Conservation (phyloP, 805 yeast species). For the Pichia manshurica region DNA sequence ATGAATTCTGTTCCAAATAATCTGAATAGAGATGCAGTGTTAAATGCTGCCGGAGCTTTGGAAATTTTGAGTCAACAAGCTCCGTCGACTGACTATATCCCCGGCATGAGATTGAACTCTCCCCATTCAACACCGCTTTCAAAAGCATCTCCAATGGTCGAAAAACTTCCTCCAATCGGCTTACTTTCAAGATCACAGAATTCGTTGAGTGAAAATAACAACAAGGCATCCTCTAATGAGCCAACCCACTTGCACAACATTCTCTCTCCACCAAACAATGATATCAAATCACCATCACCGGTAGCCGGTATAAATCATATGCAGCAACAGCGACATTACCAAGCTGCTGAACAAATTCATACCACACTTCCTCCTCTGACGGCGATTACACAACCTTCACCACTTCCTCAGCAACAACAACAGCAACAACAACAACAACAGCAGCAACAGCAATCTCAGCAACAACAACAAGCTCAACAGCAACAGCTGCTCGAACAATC, state of each 20-base stretch:
- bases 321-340: background rate
- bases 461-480: constrained; percentile 10
- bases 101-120: constrained; percentile 30
- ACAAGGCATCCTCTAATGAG: constrained; percentile 5
- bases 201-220: constrained; percentile 4
- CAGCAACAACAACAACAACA: constrained; percentile 11
- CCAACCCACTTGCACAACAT: constrained; percentile 15
- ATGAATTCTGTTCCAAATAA: constrained; percentile 17
- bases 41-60: constrained; percentile 37
- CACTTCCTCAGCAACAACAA: constrained; percentile 12
- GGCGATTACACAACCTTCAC: background rate
- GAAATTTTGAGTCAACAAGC: constrained; percentile 34
- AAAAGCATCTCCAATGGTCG: constrained; percentile 6
- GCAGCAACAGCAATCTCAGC: constrained; percentile 12
- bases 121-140: constrained; percentile 19
- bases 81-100: constrained; percentile 23
- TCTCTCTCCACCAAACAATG: constrained; percentile 9
- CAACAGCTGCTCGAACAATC: no score
- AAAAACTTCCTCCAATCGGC: constrained; percentile 26
- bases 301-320: background rate
- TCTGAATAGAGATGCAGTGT: constrained; percentile 29
- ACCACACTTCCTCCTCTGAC: constrained; percentile 11
- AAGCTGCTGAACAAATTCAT: background rate
- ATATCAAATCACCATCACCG: constrained; percentile 2
- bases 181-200: constrained; percentile 12